Conservation (phyloP, 202 grass and related monocot genomes). For the Carex arenaria region DNA sequence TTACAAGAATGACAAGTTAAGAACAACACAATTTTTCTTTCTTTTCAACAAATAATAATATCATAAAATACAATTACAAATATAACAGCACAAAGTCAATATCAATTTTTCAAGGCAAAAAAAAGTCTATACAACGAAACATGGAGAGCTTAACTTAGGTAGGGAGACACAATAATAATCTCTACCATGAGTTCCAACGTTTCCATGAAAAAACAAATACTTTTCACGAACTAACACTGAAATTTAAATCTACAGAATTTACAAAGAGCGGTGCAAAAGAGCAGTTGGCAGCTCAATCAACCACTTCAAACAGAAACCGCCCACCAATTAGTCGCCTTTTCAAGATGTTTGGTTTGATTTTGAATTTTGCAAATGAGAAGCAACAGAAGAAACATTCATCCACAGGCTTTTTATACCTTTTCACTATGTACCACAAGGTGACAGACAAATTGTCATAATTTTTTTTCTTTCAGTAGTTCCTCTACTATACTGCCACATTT, state of each 20-base stretch:
- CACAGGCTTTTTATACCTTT: conserved; percentile 39
- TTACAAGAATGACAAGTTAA: not conserved
- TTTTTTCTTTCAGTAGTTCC: conserved; percentile 48
- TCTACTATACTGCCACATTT: conserved; percentile 44
- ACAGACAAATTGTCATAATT: conserved; percentile 26
- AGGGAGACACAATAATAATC: conserved; percentile 65
- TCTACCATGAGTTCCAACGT: conserved; percentile 51
- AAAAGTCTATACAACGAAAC: conserved; percentile 93
- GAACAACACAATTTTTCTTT: conserved; percentile 5
- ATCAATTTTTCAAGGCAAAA: conserved; percentile 45
- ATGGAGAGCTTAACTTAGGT: conserved; percentile 59
- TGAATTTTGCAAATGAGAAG: conserved; percentile 40
- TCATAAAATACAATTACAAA: conserved; percentile 30
- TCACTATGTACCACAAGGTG: conserved; percentile 45
- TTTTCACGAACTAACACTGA: conserved; percentile 55
- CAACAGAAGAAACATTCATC: conserved; percentile 35
- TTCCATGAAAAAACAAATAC: conserved; percentile 50
- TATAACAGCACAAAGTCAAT: conserved; percentile 24
- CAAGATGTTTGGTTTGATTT: conserved; percentile 45
- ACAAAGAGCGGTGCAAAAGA: conserved; percentile 51
- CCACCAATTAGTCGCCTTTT: conserved; percentile 41
- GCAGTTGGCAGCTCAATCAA: conserved; percentile 46
- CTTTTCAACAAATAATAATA: conserved; percentile 1
- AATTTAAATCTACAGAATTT: conserved; percentile 75
- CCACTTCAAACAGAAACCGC: conserved; percentile 48